These are phyloP conservation scores for Cyclaneusma minus DNA, from an alignment of 2,329 filamentous ascomycete genomes.

Conservation along the genomic window DNA sequence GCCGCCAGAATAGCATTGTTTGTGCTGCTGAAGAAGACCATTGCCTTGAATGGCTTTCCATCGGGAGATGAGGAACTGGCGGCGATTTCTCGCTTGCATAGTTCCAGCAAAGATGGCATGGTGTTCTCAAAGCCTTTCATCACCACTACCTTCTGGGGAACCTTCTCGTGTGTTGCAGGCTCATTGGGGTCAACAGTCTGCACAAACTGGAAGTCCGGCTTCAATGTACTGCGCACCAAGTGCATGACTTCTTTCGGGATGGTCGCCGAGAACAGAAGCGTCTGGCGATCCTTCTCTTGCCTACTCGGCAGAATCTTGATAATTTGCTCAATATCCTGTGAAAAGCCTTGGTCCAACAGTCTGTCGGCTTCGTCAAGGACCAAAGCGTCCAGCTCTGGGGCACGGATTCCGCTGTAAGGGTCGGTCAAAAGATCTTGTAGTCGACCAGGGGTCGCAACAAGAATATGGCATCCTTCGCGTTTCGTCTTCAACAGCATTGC, in stretches of 20 bases:
- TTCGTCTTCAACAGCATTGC: constrained; percentile 18
- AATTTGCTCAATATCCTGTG: constrained; percentile 48
- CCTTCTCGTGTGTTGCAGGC: constrained; percentile 65
- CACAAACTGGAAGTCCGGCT: constrained; percentile 74
- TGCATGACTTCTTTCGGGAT: constrained; percentile 70
- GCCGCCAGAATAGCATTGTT: constrained; percentile 52
- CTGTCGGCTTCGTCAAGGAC: constrained; percentile 96
- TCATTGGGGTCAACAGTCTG: constrained; percentile 75
- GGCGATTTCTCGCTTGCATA: constrained; percentile 22
- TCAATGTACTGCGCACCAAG: constrained; percentile 60
- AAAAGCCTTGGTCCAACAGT: constrained; percentile 89
- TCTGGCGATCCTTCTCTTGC: constrained; percentile 58
- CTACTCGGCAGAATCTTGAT: constrained; percentile 45
- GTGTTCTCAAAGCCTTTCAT: constrained; percentile 59
- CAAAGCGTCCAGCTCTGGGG: constrained; percentile 62
- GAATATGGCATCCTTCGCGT: constrained; percentile 68
- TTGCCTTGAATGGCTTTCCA: constrained; percentile 60
- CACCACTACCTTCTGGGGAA: constrained; percentile 64
- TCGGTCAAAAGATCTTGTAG: constrained; percentile 62
- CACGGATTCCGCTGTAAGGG: constrained; percentile 22
- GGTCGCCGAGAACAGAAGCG: constrained; percentile 88
- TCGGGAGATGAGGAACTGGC: too few relatives aligned
- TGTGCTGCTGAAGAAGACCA: constrained; percentile 77
- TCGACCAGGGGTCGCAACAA: constrained; percentile 83
- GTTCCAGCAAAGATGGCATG: constrained; percentile 52